Evolutionary conservation across 139 green algal species (phyloP).

Genomic region (Picochlorum sp.): DNA sequence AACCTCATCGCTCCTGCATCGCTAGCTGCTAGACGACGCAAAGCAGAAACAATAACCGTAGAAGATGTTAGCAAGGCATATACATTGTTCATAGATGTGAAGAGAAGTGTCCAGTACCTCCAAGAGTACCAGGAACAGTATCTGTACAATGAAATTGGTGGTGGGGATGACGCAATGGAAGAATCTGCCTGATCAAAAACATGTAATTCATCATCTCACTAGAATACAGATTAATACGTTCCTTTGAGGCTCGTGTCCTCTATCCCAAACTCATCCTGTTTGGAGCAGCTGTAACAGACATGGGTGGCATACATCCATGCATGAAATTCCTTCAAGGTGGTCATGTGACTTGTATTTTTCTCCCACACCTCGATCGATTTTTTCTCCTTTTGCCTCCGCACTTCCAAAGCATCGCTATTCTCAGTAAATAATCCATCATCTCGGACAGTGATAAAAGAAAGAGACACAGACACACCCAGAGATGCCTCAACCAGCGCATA

Average conservation of each 20-base stretch:
- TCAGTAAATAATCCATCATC: conserved; percentile 50
- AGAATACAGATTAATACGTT: conserved; percentile 13
- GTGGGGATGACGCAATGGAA: conserved; percentile 12
- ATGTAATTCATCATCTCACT: conserved; percentile 6
- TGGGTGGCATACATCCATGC: conserved; percentile 61
- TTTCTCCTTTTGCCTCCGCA: conserved; percentile 37
- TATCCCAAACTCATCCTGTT: conserved; percentile 37
- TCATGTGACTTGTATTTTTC: conserved; percentile 10
- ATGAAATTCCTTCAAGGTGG: conserved; percentile 43
- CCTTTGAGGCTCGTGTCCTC: conserved; percentile 1
- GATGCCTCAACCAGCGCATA: conserved; percentile 36
- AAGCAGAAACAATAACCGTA: conserved; percentile 77
- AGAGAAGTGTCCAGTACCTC: conserved; percentile 74
- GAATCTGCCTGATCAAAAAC: background rate
- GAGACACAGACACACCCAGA: background rate
- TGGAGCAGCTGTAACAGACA: conserved; percentile 63
- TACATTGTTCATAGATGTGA: conserved; percentile 90
- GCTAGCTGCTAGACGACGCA: conserved; percentile 76
- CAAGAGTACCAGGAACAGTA: conserved; percentile 96
- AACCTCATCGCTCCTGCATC: conserved; percentile 88
- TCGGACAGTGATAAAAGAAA: conserved; percentile 10
- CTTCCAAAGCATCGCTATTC: conserved; percentile 31
- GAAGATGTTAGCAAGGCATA: conserved; percentile 93
- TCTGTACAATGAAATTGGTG: conserved; percentile 92
- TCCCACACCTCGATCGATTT: conserved; percentile 38